Percentiles rank a stretch among this genome's conserved stretches.
These are phyloP conservation scores for Mucor mucedo DNA, from an alignment of 371 early-diverging fungal species.

Conservation along the genomic window DNA sequence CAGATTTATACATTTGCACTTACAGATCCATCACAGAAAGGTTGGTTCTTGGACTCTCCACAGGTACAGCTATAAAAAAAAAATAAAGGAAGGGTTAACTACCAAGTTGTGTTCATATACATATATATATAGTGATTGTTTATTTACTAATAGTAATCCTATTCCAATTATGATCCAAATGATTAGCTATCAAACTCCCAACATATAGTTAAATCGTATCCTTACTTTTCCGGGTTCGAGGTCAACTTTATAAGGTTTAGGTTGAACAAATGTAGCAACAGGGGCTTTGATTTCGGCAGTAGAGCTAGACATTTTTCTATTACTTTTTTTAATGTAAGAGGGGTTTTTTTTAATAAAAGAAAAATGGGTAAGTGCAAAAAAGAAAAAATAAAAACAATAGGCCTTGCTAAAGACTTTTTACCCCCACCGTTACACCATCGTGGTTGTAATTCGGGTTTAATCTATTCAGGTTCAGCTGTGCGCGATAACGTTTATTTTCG, in stretches of 20 bases:
- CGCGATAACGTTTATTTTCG: too few species aligned
- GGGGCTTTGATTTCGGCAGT: conserved; percentile 3
- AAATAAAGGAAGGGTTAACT: background rate
- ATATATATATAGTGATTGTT: background rate
- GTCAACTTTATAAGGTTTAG: conserved; percentile 41
- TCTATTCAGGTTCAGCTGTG: background rate
- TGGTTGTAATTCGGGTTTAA: background rate
- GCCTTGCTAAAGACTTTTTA: background rate
- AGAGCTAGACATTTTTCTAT: conserved; percentile 17
- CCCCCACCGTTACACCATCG: background rate
- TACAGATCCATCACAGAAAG: conserved; percentile 45
- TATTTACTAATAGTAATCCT: conserved; percentile 42
- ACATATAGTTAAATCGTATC: background rate
- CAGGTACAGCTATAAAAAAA: conserved; percentile 33
- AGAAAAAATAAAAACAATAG: background rate
- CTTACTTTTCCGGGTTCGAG: conserved; percentile 41
- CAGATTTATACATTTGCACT: conserved; percentile 14
- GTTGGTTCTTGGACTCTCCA: conserved; percentile 44
- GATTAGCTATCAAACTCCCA: too few species aligned
- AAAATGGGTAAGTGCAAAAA: background rate
- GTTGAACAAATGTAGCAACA: conserved; percentile 37
- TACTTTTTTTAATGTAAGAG: conserved; percentile 23
- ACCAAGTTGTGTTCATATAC: background rate
- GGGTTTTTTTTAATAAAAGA: background rate
- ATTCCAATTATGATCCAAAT: background rate